Evolutionary conservation across 176 grass and related monocot species (phyloP).

Genomic region (Hordeum marinum): DNA sequence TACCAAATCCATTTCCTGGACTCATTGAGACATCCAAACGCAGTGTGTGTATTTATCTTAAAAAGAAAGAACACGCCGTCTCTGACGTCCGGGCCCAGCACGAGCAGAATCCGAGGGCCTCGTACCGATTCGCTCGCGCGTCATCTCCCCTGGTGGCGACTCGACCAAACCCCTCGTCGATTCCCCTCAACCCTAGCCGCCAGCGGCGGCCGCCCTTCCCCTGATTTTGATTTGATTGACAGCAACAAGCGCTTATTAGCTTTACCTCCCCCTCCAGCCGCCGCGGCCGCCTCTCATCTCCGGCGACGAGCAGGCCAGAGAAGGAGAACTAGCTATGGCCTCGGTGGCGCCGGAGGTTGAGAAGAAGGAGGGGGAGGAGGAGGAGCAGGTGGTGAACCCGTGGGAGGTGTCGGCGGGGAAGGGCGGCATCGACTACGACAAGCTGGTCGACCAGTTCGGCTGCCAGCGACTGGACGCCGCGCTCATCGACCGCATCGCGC

Average conservation of each 20-base stretch:
- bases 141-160: too few species aligned
- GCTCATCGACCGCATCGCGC: slow-evolving; percentile 49
- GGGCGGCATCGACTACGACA: slow-evolving; percentile 95
- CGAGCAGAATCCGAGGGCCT: not conserved
- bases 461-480: slow-evolving; percentile 64
- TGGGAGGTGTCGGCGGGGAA: slow-evolving; percentile 92
- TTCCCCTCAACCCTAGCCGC: too few species aligned
- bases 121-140: too few species aligned
- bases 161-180: too few species aligned
- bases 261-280: not conserved
- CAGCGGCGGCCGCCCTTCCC: too few species aligned
- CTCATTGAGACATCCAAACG: too few species aligned
- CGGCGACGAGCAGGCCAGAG: not conserved
- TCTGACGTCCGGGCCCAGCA: not conserved
- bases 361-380: not conserved
- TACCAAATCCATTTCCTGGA: too few species aligned
- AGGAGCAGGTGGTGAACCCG: slow-evolving; percentile 85
- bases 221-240: too few species aligned
- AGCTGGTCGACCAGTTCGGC: slow-evolving; percentile 89
- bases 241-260: too few species aligned
- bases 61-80: not conserved
- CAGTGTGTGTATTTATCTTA: too few species aligned
- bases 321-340: not conserved
- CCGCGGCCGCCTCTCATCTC: not conserved
- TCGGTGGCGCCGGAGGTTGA: not conserved